Percentiles rank a stretch among this genome's conserved stretches.
Evolutionary conservation across 768 basidiomycete genomes (phyloP).

Genomic region (Lactarius hengduanensis): DNA sequence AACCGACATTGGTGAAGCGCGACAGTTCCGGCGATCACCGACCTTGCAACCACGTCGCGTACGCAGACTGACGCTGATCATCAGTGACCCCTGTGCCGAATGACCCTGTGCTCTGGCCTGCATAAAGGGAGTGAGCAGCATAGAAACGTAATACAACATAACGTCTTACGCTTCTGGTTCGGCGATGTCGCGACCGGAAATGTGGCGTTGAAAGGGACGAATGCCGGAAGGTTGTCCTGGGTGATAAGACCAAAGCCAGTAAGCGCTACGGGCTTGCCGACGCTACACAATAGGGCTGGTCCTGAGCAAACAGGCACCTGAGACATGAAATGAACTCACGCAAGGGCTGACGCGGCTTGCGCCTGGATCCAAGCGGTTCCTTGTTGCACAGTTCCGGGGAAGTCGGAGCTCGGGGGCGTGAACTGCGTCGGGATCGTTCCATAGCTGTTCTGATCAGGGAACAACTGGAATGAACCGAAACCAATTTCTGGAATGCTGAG

Average conservation of each 20-base stretch:
- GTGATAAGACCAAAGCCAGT: conserved; percentile 37
- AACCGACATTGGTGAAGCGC: not conserved
- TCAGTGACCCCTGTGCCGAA: conserved; percentile 15
- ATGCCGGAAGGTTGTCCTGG: conserved; percentile 30
- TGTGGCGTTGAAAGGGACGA: conserved; percentile 37
- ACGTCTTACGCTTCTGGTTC: conserved; percentile 17
- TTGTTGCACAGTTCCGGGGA: conserved; percentile 32
- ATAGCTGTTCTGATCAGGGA: conserved; percentile 41
- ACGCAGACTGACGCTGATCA: conserved; percentile 14
- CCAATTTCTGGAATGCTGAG: conserved; percentile 36
- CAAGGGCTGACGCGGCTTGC: conserved; percentile 30
- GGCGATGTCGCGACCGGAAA: not conserved
- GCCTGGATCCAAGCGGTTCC: conserved; percentile 36
- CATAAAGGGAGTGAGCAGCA: not conserved
- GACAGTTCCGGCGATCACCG: not conserved
- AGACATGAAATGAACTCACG: conserved; percentile 24
- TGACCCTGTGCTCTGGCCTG: conserved; percentile 16
- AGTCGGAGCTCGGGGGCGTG: conserved; percentile 16
- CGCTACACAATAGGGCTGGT: conserved; percentile 26
- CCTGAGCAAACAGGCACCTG: not conserved
- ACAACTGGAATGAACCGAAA: conserved; percentile 41
- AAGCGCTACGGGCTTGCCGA: conserved; percentile 37
- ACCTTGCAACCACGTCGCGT: conserved; percentile 19
- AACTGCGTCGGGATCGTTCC: conserved; percentile 13
- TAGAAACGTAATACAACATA: not conserved